These are phyloP conservation scores for Graphilbum sp. DNA, from an alignment of 2,329 filamentous ascomycete genomes.

Conservation along the genomic window DNA sequence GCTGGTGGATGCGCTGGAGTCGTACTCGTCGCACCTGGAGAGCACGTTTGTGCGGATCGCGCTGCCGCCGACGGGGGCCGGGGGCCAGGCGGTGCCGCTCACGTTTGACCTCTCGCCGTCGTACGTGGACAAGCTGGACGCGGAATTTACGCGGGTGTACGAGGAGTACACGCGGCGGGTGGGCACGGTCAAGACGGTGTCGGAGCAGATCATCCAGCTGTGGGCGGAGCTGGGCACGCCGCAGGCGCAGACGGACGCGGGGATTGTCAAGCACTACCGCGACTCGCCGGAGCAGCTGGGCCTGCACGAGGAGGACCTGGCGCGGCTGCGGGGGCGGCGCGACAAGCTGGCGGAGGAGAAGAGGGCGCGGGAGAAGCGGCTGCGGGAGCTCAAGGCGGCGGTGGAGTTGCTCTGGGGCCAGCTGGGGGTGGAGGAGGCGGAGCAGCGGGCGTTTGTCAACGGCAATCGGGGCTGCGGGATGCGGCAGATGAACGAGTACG, in stretches of 20 bases:
- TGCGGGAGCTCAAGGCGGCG: constrained; percentile 57
- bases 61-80: constrained; percentile 68
- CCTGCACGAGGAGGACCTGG: constrained; percentile 73
- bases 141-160: constrained; percentile 86
- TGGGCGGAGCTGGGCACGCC: constrained; percentile 94
- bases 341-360: constrained; percentile 84
- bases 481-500: constrained; percentile 86
- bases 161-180: constrained; percentile 87
- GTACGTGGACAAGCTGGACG: constrained; percentile 75
- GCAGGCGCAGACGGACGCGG: constrained; percentile 75
- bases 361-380: constrained; percentile 56
- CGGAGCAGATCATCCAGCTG: constrained; percentile 77
- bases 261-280: constrained; percentile 77
- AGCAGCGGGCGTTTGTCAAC: constrained; percentile 73
- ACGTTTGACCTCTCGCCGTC: constrained; percentile 83
- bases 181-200: constrained; percentile 53
- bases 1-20: constrained; percentile 83
- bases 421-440: constrained; percentile 64
- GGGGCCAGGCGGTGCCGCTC: constrained; percentile 58
- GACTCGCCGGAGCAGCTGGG: constrained; percentile 89
- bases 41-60: constrained; percentile 70
- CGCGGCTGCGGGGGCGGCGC: constrained; percentile 52
- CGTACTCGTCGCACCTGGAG: constrained; percentile 92
- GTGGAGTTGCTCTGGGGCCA: constrained; percentile 87
- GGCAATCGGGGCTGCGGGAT: constrained; percentile 82